These are phyloP conservation scores for Fagopyrum tataricum DNA, from an alignment of 148 eudicot species.

Conservation along the genomic window DNA sequence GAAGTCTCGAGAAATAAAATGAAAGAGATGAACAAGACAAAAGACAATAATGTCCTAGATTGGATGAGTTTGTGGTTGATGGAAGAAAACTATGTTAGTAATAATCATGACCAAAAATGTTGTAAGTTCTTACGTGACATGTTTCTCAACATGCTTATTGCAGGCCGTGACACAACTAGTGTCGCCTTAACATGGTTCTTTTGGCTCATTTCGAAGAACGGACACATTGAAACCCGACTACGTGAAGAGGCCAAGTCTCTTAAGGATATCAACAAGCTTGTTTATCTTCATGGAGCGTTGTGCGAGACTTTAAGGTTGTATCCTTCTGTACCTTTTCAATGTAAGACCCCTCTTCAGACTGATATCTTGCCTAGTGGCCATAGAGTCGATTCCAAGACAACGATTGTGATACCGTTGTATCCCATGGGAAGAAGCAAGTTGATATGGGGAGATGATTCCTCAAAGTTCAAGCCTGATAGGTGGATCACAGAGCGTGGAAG, in stretches of 20 bases:
- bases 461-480: slow-evolving; percentile 22
- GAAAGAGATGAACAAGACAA: slow-evolving; percentile 14
- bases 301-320: slow-evolving; percentile 19
- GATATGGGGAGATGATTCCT: slow-evolving; percentile 21
- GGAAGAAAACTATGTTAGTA: neutral
- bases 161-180: slow-evolving; percentile 27
- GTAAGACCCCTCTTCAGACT: slow-evolving; percentile 9
- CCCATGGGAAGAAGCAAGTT: slow-evolving; percentile 16
- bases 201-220: slow-evolving; percentile 20
- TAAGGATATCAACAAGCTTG: slow-evolving; percentile 12
- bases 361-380: slow-evolving; percentile 24
- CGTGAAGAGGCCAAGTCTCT: slow-evolving; percentile 12
- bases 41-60: slow-evolving; percentile 20
- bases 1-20: slow-evolving; percentile 22
- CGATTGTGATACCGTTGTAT: slow-evolving; percentile 3
- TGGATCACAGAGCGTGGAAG: slow-evolving; percentile 17
- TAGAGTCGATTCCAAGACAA: slow-evolving; percentile 11
- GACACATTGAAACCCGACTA: slow-evolving; percentile 14
- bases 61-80: slow-evolving; percentile 22
- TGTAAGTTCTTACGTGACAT: slow-evolving; percentile 11
- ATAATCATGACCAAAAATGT: neutral
- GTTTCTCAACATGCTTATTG: slow-evolving; percentile 18
- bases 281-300: slow-evolving; percentile 19
- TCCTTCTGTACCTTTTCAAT: slow-evolving; percentile 20
- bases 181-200: slow-evolving; percentile 25